Base-by-base conservation (phyloP, 208 protist species). In the Leishmania arabica region DNA sequence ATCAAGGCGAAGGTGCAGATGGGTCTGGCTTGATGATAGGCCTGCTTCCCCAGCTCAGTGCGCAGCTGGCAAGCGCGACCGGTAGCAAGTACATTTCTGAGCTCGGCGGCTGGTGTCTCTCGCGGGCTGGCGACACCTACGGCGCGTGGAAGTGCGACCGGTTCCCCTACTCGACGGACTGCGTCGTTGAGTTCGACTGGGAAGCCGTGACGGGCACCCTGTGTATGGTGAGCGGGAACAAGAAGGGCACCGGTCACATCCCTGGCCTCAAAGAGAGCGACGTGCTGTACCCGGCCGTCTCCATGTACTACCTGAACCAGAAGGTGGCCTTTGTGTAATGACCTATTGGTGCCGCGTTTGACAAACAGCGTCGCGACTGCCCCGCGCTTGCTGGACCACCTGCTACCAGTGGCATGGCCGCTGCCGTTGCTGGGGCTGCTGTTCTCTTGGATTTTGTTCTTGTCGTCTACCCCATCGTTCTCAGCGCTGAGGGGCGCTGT, bases 231-330 rank as follows among this genome's bases (percentile, higher is more conserved):
- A 94, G 90, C 72, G 95, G 94, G 40, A 93, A 94, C 76, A 87
- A 90, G 74, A 91, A 90, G 40, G 92, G 83, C 9, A 88, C 86
- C 17, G 95, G 92, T 13, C 88, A 95, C 70, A 95, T 98, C 71
- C 85, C 92, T 21, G 89, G 86, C 31, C 75, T 96, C 45, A 87
- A 89, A n/a, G 86, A 95, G 24, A 73, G 84, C 53, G 93, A 98
- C 65, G 81, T 86, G 13, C 77, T 97, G 19, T 98, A 95, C 69
- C 95, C 95, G 9, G 94, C 95, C 49, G 82, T 98, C 37, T 97
- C 94, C 45, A 94, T 98, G 92, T 98, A 97, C 79, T 98, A 98
- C 80, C 76, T 96, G 42, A 97, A 97, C 81, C 95, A 98, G 69
- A 97, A 96, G 70, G 80, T 98, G 19, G 83, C 91, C 5, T 98